These are phyloP conservation scores for Pythium sp. DNA, from an alignment of 352 stramenopile species.

Conservation along the genomic window DNA sequence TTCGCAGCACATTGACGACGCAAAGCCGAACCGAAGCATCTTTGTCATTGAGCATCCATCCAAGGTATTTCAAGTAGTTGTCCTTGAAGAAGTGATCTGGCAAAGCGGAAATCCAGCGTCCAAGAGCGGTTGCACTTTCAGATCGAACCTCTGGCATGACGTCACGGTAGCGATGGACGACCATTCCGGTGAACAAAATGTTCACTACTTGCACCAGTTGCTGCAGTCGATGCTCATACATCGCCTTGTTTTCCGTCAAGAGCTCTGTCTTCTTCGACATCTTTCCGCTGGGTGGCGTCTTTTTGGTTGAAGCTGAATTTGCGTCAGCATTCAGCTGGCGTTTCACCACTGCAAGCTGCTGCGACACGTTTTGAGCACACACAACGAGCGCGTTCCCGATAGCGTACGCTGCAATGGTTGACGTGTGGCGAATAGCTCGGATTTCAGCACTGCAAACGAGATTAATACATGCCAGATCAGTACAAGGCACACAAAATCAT, in stretches of 20 bases:
- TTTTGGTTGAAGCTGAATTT: constrained; percentile 22
- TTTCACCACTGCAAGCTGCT: constrained; percentile 65
- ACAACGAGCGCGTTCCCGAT: constrained; percentile 66
- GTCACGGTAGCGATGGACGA: constrained; percentile 89
- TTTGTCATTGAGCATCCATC: constrained; percentile 94
- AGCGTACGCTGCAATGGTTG: constrained; percentile 65
- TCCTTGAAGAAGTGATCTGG: constrained; percentile 92
- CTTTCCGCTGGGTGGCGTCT: constrained; percentile 14
- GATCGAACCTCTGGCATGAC: constrained; percentile 91
- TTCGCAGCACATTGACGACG: constrained; percentile 78
- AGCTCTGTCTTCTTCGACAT: constrained; percentile 52
- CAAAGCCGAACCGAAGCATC: constrained; percentile 73
- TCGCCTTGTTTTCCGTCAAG: constrained; percentile 61
- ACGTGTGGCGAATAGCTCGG: constrained; percentile 76
- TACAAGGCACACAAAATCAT: not conserved
- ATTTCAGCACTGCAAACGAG: constrained; percentile 60
- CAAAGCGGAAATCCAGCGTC: constrained; percentile 78
- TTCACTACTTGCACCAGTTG: constrained; percentile 63
- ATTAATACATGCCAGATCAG: constrained; percentile 6
- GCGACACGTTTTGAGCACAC: constrained; percentile 41
- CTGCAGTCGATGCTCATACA: constrained; percentile 59
- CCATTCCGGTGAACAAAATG: constrained; percentile 69
- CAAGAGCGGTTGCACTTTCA: constrained; percentile 78
- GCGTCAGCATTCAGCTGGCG: constrained; percentile 68
- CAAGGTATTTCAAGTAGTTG: constrained; percentile 96